Conservation (phyloP, 768 basidiomycete genomes). For the Daedaleopsis sinensis region DNA sequence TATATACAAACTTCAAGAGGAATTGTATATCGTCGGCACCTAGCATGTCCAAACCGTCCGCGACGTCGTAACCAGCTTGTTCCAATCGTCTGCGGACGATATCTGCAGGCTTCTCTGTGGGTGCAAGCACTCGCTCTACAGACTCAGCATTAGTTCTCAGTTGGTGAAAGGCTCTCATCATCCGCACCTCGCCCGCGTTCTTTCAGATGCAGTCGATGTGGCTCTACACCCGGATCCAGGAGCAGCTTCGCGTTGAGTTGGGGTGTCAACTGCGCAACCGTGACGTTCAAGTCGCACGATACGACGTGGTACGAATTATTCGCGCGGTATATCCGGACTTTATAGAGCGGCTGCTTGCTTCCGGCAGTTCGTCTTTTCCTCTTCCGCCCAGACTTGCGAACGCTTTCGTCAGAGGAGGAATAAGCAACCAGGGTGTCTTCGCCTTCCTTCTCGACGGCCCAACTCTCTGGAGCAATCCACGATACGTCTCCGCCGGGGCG, state of each 20-base stretch:
- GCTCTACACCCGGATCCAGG: conserved; percentile 51
- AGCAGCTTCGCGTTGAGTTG: conserved; percentile 63
- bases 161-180: neutral
- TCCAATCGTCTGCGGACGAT: conserved; percentile 83
- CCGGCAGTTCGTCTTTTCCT: conserved; percentile 23
- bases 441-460: conserved; percentile 63
- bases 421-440: conserved; percentile 41
- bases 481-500: conserved; percentile 17
- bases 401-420: conserved; percentile 47
- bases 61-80: conserved; percentile 86
- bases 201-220: conserved; percentile 72
- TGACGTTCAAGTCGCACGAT: conserved; percentile 61
- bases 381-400: conserved; percentile 18
- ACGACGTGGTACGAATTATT: conserved; percentile 76
- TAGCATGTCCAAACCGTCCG: conserved; percentile 78
- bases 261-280: conserved; percentile 67
- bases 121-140: conserved; percentile 80
- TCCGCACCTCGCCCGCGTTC: conserved; percentile 74
- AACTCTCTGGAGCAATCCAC: conserved; percentile 79
- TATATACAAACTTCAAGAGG: conserved; percentile 89
- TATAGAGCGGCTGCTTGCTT: conserved; percentile 37
- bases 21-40: conserved; percentile 81
- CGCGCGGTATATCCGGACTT: conserved; percentile 77
- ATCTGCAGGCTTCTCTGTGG: conserved; percentile 80
- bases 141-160: no score